phyloP scores from a whole-genome alignment of 805 yeast genomes.

The Ogataea dorogensis region DNA sequence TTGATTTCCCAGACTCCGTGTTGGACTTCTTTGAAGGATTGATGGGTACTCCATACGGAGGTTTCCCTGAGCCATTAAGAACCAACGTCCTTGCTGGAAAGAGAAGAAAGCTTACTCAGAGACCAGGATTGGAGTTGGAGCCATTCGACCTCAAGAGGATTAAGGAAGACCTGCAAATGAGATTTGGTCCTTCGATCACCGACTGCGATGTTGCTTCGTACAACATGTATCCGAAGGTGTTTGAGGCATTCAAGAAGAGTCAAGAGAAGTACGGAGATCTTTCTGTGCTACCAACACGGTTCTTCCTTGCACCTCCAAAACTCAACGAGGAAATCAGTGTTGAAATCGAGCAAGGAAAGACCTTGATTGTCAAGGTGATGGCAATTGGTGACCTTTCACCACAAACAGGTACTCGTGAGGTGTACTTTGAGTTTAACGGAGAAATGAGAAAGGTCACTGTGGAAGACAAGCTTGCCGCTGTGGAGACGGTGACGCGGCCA shows the following conservation, averaged over 20 bases:
- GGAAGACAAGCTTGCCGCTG: constrained; percentile 81
- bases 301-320: constrained; percentile 83
- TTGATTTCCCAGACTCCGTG: constrained; percentile 98
- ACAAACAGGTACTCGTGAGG: constrained; percentile 91
- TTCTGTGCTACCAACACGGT: constrained; percentile 89
- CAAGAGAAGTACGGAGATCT: constrained; percentile 85
- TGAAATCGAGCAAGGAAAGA: constrained; percentile 93
- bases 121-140: constrained; percentile 89
- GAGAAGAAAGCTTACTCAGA: constrained; percentile 81
- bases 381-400: constrained; percentile 88
- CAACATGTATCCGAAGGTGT: constrained; percentile 98
- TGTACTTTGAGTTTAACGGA: constrained; percentile 96
- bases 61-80: constrained; percentile 99
- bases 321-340: constrained; percentile 87
- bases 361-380: constrained; percentile 82
- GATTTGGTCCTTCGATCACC: constrained; percentile 72
- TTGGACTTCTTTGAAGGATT: constrained; percentile 98
- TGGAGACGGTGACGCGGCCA: constrained; percentile 81
- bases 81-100: constrained; percentile 86
- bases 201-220: constrained; percentile 93
- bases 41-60: constrained; percentile 99
- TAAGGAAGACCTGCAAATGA: constrained; percentile 66
- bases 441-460: constrained; percentile 95
- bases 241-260: constrained; percentile 76
- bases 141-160: constrained; percentile 79